phyloP scores from a whole-genome alignment of 208 protist genomes.

The Trypanosoma avium region DNA sequence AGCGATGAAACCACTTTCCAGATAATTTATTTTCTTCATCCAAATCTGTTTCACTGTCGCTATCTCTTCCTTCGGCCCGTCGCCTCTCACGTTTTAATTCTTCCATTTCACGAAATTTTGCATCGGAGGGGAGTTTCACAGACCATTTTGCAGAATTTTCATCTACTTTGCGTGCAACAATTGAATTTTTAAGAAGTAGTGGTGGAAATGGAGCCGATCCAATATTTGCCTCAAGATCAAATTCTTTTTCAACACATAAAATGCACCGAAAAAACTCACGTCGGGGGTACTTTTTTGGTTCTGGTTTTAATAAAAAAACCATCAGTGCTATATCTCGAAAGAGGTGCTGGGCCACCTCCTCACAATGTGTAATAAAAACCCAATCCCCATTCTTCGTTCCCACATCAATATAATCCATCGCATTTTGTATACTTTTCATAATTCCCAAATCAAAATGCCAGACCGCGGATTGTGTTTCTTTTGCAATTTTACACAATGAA shows the following conservation, averaged over 20 bases:
- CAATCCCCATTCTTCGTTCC: conserved; percentile 89
- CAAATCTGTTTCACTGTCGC: conserved; percentile 86
- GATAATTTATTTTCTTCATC: conserved; percentile 69
- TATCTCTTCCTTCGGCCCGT: conserved; percentile 64
- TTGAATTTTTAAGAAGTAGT: conserved; percentile 70
- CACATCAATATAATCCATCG: conserved; percentile 88
- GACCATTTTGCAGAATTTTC: conserved; percentile 57
- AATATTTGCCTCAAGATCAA: conserved; percentile 66
- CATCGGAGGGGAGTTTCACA: conserved; percentile 49
- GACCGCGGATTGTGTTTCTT: conserved; percentile 57
- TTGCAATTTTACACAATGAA: conserved; percentile 67
- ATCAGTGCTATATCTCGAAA: conserved; percentile 76
- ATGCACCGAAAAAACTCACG: conserved; percentile 83
- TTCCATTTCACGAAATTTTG: conserved; percentile 26
- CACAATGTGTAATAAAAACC: conserved; percentile 85
- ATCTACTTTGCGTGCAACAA: conserved; percentile 50
- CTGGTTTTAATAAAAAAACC: conserved; percentile 69
- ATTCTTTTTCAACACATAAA: conserved; percentile 59
- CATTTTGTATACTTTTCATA: conserved; percentile 63
- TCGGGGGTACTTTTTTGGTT: conserved; percentile 78
- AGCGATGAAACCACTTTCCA: conserved; percentile 79
- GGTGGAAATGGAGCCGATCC: conserved; percentile 67
- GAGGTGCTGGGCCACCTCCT: conserved; percentile 44
- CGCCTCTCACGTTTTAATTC: conserved; percentile 52
- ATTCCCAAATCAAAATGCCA: conserved; percentile 77